A percentile compares a stretch with the other conserved stretches of the same genome.
These are phyloP conservation scores for Ophiostoma pallidulum DNA, from an alignment of 2,329 filamentous ascomycete genomes.

Conservation along the genomic window DNA sequence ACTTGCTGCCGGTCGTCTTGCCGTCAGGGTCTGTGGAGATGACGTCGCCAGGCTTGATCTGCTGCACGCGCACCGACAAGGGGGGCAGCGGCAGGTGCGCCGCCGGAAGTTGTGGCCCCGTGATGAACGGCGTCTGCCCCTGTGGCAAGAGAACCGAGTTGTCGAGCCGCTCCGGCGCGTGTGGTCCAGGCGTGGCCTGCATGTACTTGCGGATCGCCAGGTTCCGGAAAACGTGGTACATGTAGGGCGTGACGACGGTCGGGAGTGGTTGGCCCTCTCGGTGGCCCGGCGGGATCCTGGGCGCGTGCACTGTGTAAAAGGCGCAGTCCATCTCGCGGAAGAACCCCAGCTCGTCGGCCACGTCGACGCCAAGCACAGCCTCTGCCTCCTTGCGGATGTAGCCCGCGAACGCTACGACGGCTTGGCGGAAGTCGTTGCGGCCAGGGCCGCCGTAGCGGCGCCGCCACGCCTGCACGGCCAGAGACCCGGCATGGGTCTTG, in stretches of 20 bases:
- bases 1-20: constrained; percentile 40
- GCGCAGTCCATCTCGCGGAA: constrained; percentile 39
- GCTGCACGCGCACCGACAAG: constrained; percentile 12
- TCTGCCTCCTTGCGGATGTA: constrained; percentile 59
- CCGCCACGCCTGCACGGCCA: constrained; percentile 46
- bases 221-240: constrained; percentile 53
- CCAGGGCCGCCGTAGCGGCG: constrained; percentile 30
- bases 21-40: constrained; percentile 39
- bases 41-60: constrained; percentile 37
- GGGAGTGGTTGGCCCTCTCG: constrained; percentile 11
- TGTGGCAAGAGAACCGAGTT: neutral
- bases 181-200: constrained; percentile 31
- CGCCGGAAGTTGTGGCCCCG: neutral
- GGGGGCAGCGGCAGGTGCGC: neutral
- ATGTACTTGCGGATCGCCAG: constrained; percentile 51
- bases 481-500: constrained; percentile 31
- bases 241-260: constrained; percentile 64
- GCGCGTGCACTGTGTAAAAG: neutral
- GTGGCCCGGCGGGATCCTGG: neutral
- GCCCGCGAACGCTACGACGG: constrained; percentile 47
- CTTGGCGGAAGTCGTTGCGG: constrained; percentile 51
- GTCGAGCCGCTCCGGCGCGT: neutral
- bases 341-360: constrained; percentile 31
- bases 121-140: neutral
- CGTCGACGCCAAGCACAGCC: constrained; percentile 31